Evolutionary conservation across 345 rosid genomes (phyloP).

Genomic region (Arabidopsis arenosa): DNA sequence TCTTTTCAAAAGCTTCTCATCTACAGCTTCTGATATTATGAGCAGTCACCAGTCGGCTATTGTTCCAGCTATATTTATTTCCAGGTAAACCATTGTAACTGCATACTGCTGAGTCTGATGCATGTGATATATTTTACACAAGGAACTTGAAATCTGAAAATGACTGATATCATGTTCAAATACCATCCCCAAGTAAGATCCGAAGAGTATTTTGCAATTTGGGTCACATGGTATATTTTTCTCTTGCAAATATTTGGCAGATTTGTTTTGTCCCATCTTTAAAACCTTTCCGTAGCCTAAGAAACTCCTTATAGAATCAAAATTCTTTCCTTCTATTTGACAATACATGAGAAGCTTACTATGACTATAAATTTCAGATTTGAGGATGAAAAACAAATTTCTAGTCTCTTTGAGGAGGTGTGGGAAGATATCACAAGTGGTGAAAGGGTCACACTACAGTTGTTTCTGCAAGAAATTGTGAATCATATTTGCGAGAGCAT

Average conservation of each 20-base stretch:
- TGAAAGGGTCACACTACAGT: slow-evolving; percentile 78
- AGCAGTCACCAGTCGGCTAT: slow-evolving; percentile 70
- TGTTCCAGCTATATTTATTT: slow-evolving; percentile 80
- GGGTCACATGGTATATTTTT: neutral
- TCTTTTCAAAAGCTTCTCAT: slow-evolving; percentile 79
- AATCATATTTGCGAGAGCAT: slow-evolving; percentile 75
- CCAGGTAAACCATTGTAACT: slow-evolving; percentile 61
- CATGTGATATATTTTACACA: slow-evolving; percentile 23
- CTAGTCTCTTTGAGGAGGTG: slow-evolving; percentile 88
- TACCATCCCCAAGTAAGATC: slow-evolving; percentile 23
- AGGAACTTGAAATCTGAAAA: slow-evolving; percentile 20
- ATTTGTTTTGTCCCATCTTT: neutral
- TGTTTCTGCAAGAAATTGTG: slow-evolving; percentile 82
- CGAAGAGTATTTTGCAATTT: neutral
- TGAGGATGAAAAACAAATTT: slow-evolving; percentile 86
- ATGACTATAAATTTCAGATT: slow-evolving; percentile 59
- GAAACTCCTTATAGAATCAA: neutral
- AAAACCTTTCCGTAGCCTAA: neutral
- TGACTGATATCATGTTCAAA: neutral
- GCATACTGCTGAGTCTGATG: slow-evolving; percentile 12
- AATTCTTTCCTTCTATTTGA: slow-evolving; percentile 3
- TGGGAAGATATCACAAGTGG: slow-evolving; percentile 97
- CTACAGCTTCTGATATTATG: slow-evolving; percentile 76
- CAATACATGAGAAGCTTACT: neutral
- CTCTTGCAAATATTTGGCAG: slow-evolving; percentile 15